phyloP scores from a whole-genome alignment of 2,329 filamentous ascomycete species.

The Aspergillus hiratsukae region DNA sequence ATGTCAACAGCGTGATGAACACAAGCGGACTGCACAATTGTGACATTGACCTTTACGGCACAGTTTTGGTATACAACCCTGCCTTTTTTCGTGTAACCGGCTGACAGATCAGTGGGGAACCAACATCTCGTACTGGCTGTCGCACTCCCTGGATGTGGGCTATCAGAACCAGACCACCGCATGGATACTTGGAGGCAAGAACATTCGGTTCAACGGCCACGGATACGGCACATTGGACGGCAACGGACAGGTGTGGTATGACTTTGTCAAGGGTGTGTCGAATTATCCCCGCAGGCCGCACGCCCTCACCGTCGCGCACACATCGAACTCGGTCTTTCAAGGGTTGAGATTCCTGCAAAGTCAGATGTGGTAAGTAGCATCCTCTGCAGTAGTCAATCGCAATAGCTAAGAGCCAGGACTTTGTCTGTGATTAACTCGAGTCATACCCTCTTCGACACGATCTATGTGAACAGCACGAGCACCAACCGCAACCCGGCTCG shows the following conservation, averaged over 20 bases:
- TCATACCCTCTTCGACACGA: slow-evolving; percentile 46
- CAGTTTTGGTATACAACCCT: slow-evolving; percentile 38
- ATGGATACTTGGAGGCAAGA: slow-evolving; percentile 48
- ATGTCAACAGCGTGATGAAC: slow-evolving; percentile 49
- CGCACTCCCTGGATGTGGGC: slow-evolving; percentile 43
- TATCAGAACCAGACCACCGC: slow-evolving; percentile 50
- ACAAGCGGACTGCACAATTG: slow-evolving; percentile 44
- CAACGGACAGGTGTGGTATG: slow-evolving; percentile 45
- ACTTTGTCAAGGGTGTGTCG: slow-evolving; percentile 19
- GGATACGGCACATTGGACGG: slow-evolving; percentile 46
- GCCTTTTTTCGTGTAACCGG: not conserved
- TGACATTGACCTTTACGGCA: slow-evolving; percentile 47
- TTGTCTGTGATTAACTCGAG: slow-evolving; percentile 51
- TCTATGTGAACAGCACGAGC: slow-evolving; percentile 48
- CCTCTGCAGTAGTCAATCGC: not conserved
- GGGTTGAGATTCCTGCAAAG: slow-evolving; percentile 41
- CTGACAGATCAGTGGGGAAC: slow-evolving; percentile 26
- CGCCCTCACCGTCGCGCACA: slow-evolving; percentile 20
- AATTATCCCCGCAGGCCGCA: slow-evolving; percentile 30
- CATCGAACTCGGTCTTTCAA: slow-evolving; percentile 15
- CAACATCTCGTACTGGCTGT: slow-evolving; percentile 47
- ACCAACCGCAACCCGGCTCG: not conserved
- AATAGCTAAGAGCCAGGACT: slow-evolving; percentile 28
- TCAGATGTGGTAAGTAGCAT: slow-evolving; percentile 52
- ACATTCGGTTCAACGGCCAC: slow-evolving; percentile 47